phyloP scores from a whole-genome alignment of 331 rosid genomes.

The Malus hybrid region DNA sequence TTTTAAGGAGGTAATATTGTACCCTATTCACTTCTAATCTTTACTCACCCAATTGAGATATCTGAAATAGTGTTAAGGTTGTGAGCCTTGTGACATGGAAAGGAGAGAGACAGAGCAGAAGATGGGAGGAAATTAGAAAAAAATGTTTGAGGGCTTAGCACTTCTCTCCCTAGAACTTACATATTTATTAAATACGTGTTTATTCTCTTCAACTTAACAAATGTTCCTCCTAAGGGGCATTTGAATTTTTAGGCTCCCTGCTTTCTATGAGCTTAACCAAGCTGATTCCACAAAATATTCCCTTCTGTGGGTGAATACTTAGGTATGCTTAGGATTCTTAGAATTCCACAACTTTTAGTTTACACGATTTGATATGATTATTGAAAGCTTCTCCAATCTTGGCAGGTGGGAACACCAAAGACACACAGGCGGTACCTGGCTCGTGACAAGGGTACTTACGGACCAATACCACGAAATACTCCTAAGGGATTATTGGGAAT shows the following conservation, averaged over 20 bases:
- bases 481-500: slow-evolving; percentile 90
- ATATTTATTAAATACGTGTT: neutral
- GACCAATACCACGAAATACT: slow-evolving; percentile 84
- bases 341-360: neutral
- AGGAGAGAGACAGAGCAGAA: neutral
- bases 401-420: slow-evolving; percentile 92
- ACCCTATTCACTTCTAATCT: slow-evolving; percentile 12
- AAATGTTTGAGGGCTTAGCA: neutral
- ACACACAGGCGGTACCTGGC: slow-evolving; percentile 86
- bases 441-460: slow-evolving; percentile 79
- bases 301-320: neutral
- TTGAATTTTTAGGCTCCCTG: neutral
- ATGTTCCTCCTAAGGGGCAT: neutral
- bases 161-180: neutral
- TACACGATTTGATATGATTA: neutral
- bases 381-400: neutral
- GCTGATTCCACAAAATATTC: neutral
- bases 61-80: neutral
- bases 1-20: slow-evolving; percentile 64
- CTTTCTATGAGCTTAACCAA: neutral
- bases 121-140: neutral
- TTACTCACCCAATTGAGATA: neutral
- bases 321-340: neutral
- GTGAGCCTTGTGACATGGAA: neutral
- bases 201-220: neutral